A percentile compares a stretch with the other conserved stretches of the same genome.
Evolutionary conservation across 371 early-diverging fungal species (phyloP).

Genomic region (Mortierella sp.): DNA sequence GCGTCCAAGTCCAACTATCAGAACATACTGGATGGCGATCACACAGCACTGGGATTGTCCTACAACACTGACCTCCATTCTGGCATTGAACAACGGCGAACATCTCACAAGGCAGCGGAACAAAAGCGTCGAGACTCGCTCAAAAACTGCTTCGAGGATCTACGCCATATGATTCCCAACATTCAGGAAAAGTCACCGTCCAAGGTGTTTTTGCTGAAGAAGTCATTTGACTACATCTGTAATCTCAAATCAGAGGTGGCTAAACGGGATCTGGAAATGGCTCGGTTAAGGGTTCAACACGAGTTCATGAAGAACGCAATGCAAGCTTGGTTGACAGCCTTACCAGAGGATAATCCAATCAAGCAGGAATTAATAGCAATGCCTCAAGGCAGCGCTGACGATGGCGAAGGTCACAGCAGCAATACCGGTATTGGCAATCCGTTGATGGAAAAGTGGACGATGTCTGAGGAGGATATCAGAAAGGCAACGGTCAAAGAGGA

Average conservation of each 20-base stretch:
- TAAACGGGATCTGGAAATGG: slow-evolving; percentile 60
- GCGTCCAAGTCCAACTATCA: slow-evolving; percentile 89
- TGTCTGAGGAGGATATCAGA: slow-evolving; percentile 28
- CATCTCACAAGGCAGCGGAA: slow-evolving; percentile 92
- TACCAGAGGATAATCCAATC: slow-evolving; percentile 38
- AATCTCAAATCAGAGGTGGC: slow-evolving; percentile 61
- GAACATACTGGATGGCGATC: slow-evolving; percentile 83
- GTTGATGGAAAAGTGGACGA: slow-evolving; percentile 31
- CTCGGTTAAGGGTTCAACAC: slow-evolving; percentile 58
- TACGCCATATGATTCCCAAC: slow-evolving; percentile 76
- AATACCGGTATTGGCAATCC: neutral
- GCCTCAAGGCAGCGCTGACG: no score
- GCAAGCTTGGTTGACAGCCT: slow-evolving; percentile 31
- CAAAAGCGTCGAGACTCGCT: slow-evolving; percentile 92
- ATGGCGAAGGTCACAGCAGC: no score
- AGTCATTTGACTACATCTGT: slow-evolving; percentile 70
- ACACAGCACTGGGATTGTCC: slow-evolving; percentile 80
- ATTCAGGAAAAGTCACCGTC: slow-evolving; percentile 73
- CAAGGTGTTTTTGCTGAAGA: slow-evolving; percentile 67
- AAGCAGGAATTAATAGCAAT: slow-evolving; percentile 1
- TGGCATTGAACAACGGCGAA: slow-evolving; percentile 79
- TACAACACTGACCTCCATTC: slow-evolving; percentile 79
- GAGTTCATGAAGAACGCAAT: slow-evolving; percentile 38
- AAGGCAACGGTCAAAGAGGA: slow-evolving; percentile 26
- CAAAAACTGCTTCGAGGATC: slow-evolving; percentile 86